These are phyloP conservation scores for Huntiella moniliformis DNA, from an alignment of 2,329 filamentous ascomycete species.

Conservation along the genomic window DNA sequence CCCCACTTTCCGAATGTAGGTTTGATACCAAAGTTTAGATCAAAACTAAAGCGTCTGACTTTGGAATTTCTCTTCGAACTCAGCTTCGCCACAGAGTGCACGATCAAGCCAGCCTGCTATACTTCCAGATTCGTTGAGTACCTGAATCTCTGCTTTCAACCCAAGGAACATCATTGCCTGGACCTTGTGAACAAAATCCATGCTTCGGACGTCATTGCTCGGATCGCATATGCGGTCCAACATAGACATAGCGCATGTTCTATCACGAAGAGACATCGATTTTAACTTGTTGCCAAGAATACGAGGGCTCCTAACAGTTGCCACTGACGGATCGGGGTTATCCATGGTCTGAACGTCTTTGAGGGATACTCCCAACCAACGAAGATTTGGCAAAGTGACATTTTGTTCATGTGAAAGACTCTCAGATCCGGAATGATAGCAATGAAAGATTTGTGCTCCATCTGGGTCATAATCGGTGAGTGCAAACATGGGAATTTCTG, in stretches of 20 bases:
- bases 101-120: constrained; percentile 31
- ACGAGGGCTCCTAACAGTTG: not conserved
- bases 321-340: not conserved
- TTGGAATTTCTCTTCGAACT: not conserved
- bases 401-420: constrained; percentile 40
- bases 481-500: constrained; percentile 37
- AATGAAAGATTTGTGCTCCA: constrained; percentile 53
- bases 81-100: not conserved
- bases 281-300: constrained; percentile 14
- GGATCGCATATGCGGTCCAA: constrained; percentile 25
- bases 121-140: constrained; percentile 37
- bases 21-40: not conserved
- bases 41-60: too few relatives aligned
- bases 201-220: constrained; percentile 16
- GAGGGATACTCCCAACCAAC: constrained; percentile 45
- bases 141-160: constrained; percentile 60
- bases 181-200: constrained; percentile 34
- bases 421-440: constrained; percentile 53
- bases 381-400: constrained; percentile 29
- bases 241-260: constrained; percentile 35
- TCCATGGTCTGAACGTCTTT: constrained; percentile 19
- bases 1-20: not conserved
- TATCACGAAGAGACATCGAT: constrained; percentile 34
- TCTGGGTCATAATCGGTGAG: constrained; percentile 63
- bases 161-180: constrained; percentile 58